Conservation (phyloP, 805 yeast genomes). For the Pichia membranifaciens region DNA sequence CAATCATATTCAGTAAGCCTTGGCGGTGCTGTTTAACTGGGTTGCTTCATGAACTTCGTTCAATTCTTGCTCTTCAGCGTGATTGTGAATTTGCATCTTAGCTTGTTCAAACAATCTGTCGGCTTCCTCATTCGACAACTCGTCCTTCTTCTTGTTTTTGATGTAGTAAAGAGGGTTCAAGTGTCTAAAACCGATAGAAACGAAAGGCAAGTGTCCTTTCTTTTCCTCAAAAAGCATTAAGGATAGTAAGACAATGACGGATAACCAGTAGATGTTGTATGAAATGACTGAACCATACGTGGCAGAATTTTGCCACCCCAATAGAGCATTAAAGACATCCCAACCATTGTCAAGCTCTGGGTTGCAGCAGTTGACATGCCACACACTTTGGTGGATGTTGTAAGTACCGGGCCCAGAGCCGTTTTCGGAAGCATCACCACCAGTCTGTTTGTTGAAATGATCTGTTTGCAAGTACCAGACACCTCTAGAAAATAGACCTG, state of each 20-base stretch:
- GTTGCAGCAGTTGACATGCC: conserved; percentile 98
- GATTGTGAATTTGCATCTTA: conserved; percentile 16
- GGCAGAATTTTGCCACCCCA: conserved; percentile 98
- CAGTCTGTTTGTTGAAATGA: conserved; percentile 57
- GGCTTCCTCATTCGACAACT: conserved; percentile 47
- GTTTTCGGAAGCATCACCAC: conserved; percentile 91
- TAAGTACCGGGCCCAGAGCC: conserved; percentile 97
- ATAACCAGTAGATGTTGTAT: conserved; percentile 86
- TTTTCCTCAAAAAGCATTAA: conserved; percentile 81
- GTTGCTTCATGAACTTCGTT: background rate
- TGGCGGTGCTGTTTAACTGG: background rate
- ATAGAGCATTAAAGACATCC: conserved; percentile 90
- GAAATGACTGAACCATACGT: conserved; percentile 87
- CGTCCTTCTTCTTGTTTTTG: conserved; percentile 60
- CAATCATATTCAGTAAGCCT: background rate
- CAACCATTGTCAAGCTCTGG: conserved; percentile 91
- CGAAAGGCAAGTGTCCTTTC: conserved; percentile 72
- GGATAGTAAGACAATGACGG: conserved; percentile 46
- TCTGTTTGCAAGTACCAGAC: conserved; percentile 83
- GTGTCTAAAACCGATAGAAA: conserved; percentile 39
- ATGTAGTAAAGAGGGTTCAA: conserved; percentile 71
- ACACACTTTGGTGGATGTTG: conserved; percentile 69
- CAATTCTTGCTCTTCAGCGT: background rate
- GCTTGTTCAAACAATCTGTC: conserved; percentile 45
- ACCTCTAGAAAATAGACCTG: conserved; percentile 91